These are phyloP conservation scores for Epipyxis sp. DNA, from an alignment of 108 stramenopile genomes.

Conservation along the genomic window DNA sequence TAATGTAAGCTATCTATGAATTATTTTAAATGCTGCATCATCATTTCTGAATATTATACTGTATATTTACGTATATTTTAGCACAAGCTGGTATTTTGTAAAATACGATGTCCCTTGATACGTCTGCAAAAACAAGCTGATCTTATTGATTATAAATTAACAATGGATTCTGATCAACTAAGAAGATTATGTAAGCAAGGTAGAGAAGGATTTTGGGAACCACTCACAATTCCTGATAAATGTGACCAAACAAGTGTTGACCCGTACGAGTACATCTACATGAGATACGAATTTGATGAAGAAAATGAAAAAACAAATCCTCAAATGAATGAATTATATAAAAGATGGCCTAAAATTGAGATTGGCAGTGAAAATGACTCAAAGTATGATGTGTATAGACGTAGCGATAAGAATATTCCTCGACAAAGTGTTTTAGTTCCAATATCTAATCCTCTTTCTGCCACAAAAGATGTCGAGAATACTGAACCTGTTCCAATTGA, in stretches of 20 bases:
- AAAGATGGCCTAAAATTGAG: background rate
- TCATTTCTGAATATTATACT: too few species aligned
- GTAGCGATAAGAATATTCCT: too few species aligned
- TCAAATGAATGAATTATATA: background rate
- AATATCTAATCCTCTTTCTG: too few species aligned
- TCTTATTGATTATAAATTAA: background rate
- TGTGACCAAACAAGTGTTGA: background rate
- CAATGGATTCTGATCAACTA: background rate
- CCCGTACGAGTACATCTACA: conserved; percentile 25
- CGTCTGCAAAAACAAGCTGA: conserved; percentile 20
- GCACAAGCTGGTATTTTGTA: conserved; percentile 21
- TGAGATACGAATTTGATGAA: conserved; percentile 9
- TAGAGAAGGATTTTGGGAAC: conserved; percentile 22
- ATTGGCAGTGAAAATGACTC: too few species aligned
- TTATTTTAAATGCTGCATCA: background rate
- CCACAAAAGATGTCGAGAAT: too few species aligned
- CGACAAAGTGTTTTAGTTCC: too few species aligned
- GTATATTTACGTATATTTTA: too few species aligned
- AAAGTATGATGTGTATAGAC: too few species aligned
- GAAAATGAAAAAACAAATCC: background rate
- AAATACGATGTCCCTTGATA: conserved; percentile 7
- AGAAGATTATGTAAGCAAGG: background rate
- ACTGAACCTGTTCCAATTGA: too few species aligned
- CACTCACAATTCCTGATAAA: background rate
- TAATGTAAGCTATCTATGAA: background rate